These are phyloP conservation scores for Stromatinia cepivora DNA, from an alignment of 2,329 filamentous ascomycete genomes.

Conservation along the genomic window DNA sequence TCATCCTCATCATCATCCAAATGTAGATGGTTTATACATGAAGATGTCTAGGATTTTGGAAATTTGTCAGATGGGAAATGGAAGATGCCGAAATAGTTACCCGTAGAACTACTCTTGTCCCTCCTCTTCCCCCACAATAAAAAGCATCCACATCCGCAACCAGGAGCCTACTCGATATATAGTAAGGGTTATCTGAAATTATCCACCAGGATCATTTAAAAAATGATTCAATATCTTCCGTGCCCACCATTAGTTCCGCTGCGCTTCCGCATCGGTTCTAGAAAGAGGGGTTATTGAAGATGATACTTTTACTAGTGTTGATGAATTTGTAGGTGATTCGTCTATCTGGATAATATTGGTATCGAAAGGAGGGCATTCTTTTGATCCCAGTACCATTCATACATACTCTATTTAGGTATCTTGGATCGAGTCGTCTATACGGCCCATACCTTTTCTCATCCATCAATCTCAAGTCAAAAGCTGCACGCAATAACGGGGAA, in stretches of 20 bases:
- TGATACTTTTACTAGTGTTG: not conserved
- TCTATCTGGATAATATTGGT: not conserved
- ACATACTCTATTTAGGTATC: not conserved
- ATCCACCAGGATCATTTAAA: not conserved
- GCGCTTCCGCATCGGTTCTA: not conserved
- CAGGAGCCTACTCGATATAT: not conserved
- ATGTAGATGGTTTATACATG: not conserved
- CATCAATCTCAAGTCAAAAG: not conserved
- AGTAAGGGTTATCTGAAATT: not conserved
- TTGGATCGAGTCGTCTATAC: not conserved
- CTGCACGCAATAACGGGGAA: not conserved
- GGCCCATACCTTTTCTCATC: not conserved
- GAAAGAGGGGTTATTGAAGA: not conserved
- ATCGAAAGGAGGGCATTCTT: not conserved
- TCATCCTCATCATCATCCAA: not conserved
- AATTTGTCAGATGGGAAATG: not conserved
- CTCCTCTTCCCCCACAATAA: not conserved
- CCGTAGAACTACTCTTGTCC: not conserved
- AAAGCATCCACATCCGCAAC: conserved; percentile 7
- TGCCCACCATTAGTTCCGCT: not conserved
- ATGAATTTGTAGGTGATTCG: not conserved
- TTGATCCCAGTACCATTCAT: too few relatives aligned
- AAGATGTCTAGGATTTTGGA: not conserved
- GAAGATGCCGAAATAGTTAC: not conserved
- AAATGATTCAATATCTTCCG: not conserved